These are phyloP conservation scores for Diaporthe helianthi DNA, from an alignment of 2,329 filamentous ascomycete genomes.

Conservation along the genomic window DNA sequence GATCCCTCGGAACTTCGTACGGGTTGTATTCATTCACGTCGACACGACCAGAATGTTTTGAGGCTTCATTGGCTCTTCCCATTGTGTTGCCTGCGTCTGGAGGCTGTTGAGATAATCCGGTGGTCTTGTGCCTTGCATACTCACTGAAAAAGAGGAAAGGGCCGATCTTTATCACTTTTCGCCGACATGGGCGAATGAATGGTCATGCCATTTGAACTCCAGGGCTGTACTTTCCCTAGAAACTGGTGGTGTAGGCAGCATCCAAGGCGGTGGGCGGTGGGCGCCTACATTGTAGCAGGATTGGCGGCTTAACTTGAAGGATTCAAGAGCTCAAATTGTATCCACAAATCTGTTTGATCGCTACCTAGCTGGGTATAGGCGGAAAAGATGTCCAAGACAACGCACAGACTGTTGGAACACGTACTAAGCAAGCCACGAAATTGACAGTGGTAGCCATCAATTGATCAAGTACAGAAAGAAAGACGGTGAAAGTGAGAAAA, in stretches of 20 bases:
- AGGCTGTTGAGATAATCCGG: neutral
- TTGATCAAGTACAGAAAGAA: neutral
- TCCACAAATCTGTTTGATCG: neutral
- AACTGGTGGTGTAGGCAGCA: neutral
- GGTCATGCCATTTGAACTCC: neutral
- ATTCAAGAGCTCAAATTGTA: neutral
- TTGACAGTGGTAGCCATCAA: neutral
- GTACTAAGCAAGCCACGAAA: neutral
- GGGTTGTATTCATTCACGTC: neutral
- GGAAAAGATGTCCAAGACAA: neutral
- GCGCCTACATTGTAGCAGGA: neutral
- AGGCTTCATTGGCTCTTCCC: neutral
- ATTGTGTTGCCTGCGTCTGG: neutral
- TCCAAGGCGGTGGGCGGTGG: neutral
- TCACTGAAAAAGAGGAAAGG: neutral
- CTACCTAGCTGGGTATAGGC: neutral
- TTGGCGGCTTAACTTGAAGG: neutral
- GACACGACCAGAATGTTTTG: no score
- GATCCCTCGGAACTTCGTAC: neutral
- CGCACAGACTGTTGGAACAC: neutral
- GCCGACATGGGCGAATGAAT: neutral
- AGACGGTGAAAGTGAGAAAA: neutral
- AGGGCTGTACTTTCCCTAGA: neutral
- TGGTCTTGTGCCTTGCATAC: neutral
- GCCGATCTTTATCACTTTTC: neutral